phyloP scores from a whole-genome alignment of 2,329 filamentous ascomycete genomes.

The Byssoonygena ceratinophila region DNA sequence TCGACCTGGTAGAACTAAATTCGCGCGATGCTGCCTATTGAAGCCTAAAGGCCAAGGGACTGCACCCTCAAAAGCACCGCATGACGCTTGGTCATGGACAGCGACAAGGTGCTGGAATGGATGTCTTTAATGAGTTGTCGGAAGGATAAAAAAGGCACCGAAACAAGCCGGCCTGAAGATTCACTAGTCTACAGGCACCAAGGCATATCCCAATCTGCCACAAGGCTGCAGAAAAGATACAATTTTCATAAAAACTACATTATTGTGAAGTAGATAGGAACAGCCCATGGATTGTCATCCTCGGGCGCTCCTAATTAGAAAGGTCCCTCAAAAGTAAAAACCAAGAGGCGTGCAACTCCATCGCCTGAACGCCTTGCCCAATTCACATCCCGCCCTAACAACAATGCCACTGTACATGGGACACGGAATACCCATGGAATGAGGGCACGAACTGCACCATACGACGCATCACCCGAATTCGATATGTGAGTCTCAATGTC shows the following conservation, averaged over 20 bases:
- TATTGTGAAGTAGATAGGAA: neutral
- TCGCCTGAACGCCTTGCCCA: constrained; percentile 11
- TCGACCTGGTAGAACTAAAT: neutral
- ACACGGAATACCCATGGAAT: neutral
- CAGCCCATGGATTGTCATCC: too few species aligned
- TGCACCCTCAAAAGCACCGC: neutral
- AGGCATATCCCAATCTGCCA: neutral
- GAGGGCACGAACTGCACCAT: neutral
- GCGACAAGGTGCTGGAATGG: neutral
- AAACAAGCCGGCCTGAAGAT: neutral
- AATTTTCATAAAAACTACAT: neutral
- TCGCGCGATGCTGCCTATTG: constrained; percentile 4
- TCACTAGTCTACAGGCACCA: neutral
- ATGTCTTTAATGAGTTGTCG: neutral
- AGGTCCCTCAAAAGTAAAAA: neutral
- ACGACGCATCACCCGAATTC: constrained; percentile 1
- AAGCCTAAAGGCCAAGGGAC: constrained; percentile 3
- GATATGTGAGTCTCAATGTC: constrained; percentile 42
- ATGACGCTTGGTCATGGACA: neutral
- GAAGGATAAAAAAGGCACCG: neutral
- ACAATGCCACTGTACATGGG: neutral
- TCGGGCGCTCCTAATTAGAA: too few species aligned
- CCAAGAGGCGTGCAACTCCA: constrained; percentile 2
- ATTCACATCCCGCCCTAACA: neutral
- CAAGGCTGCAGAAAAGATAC: neutral